Evolutionary conservation across 805 yeast species (phyloP).

Genomic region (Kazachstania kunashirensis): DNA sequence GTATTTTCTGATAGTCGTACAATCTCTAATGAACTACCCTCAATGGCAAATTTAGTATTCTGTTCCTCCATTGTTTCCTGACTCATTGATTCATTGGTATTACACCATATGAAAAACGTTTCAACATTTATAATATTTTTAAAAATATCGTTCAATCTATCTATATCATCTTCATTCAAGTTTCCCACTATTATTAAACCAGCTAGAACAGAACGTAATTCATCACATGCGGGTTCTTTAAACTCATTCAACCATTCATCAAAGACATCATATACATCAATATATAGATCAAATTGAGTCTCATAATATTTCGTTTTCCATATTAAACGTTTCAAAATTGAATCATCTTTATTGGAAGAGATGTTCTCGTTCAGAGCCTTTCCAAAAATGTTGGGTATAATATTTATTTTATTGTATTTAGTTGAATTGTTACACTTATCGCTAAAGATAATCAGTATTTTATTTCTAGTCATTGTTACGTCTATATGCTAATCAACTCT

Average conservation of each 20-base stretch:
- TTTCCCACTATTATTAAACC: slow-evolving; percentile 35
- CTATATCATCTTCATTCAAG: slow-evolving; percentile 1
- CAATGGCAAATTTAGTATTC: slow-evolving; percentile 27
- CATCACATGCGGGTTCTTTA: slow-evolving; percentile 28
- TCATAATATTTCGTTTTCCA: slow-evolving; percentile 30
- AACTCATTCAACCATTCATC: slow-evolving; percentile 36
- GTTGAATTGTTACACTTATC: neutral
- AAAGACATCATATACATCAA: slow-evolving; percentile 19
- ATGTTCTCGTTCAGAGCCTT: slow-evolving; percentile 1
- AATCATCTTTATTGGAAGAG: neutral
- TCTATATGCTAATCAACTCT: too few relatives aligned
- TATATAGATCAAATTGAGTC: slow-evolving; percentile 22
- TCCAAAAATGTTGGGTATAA: slow-evolving; percentile 1
- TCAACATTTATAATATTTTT: neutral
- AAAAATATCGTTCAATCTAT: neutral
- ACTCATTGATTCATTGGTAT: neutral
- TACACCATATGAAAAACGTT: slow-evolving; percentile 2
- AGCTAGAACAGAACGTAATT: slow-evolving; percentile 35
- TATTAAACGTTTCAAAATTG: slow-evolving; percentile 13
- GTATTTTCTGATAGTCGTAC: slow-evolving; percentile 1
- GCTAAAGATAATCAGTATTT: slow-evolving; percentile 2
- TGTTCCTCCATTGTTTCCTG: slow-evolving; percentile 1
- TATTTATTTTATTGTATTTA: neutral
- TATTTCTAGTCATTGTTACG: slow-evolving; percentile 1
- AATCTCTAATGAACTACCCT: slow-evolving; percentile 7